A percentile compares a stretch with the other conserved stretches of the same genome.
Evolutionary conservation across 768 basidiomycete genomes (phyloP).

Genomic region (Pleurotus tuber-regium): DNA sequence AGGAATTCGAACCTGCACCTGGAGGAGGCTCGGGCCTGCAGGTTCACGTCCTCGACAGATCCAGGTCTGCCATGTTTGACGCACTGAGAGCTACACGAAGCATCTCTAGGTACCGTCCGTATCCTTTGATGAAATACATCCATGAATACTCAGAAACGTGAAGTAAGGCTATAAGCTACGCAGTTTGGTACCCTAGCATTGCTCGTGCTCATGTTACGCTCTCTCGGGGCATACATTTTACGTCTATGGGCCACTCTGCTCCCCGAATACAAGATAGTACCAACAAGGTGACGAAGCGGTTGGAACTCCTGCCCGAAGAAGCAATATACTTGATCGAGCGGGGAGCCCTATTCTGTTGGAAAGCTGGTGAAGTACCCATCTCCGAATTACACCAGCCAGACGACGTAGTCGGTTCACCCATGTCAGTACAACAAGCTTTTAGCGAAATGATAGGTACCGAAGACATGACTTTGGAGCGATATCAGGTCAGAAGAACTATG

Average conservation of each 20-base stretch:
- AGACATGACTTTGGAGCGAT: conserved; percentile 77
- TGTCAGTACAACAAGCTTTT: conserved; percentile 91
- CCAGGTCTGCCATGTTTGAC: conserved; percentile 84
- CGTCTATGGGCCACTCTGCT: conserved; percentile 77
- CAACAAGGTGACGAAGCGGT: conserved; percentile 53
- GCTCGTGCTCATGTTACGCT: conserved; percentile 64
- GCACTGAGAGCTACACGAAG: conserved; percentile 72
- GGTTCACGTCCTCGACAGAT: conserved; percentile 73
- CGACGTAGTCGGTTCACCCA: conserved; percentile 61
- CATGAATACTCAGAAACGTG: background rate
- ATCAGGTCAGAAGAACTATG: conserved; percentile 59
- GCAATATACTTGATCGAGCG: conserved; percentile 91
- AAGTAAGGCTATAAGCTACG: conserved; percentile 81
- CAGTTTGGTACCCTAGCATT: conserved; percentile 70
- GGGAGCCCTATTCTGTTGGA: conserved; percentile 85
- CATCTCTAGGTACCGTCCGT: conserved; percentile 63
- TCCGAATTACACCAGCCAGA: conserved; percentile 32
- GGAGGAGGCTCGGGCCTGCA: conserved; percentile 74
- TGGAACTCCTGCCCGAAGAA: conserved; percentile 94
- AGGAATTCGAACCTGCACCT: conserved; percentile 87
- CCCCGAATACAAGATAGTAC: conserved; percentile 43
- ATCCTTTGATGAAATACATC: background rate
- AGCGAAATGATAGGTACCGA: conserved; percentile 80
- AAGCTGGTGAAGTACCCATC: conserved; percentile 35
- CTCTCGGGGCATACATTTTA: conserved; percentile 82